phyloP scores from a whole-genome alignment of 257 asterid species.

The Cinchona pubescens region DNA sequence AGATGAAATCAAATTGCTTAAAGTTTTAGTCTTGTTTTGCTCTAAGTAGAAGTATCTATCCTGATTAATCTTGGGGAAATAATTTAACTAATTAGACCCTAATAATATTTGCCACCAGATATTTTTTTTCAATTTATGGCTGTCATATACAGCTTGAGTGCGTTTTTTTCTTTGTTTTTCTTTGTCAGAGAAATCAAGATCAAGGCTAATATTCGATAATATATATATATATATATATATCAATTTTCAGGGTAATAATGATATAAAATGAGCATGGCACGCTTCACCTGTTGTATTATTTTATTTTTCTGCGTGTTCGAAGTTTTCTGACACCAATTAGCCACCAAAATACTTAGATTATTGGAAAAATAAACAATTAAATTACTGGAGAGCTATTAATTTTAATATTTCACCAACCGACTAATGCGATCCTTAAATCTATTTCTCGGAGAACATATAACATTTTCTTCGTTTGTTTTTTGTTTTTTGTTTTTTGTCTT shows the following conservation, averaged over 20 bases:
- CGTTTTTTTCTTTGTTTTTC: neutral
- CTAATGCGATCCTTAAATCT: neutral
- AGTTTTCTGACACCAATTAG: slow-evolving; percentile 1
- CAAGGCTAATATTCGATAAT: neutral
- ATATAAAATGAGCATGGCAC: neutral
- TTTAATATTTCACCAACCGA: slow-evolving; percentile 4
- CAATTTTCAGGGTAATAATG: neutral
- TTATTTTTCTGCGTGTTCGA: neutral
- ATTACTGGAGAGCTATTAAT: neutral
- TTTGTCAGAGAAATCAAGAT: neutral
- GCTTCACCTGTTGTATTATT: neutral
- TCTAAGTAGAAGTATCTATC: neutral
- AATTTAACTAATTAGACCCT: neutral
- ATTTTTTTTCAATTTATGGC: neutral
- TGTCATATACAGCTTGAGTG: neutral
- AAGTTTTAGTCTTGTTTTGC: neutral
- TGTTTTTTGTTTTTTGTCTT: no score
- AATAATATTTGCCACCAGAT: neutral
- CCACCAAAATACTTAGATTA: slow-evolving; percentile 2
- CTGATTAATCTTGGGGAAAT: neutral
- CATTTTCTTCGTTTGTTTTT: neutral
- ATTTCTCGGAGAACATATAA: neutral
- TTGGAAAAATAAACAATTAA: no score
- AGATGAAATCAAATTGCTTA: no score
- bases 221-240: no score